Conservation (phyloP, 176 grass and related monocot genomes). For the Lolium rigidum region DNA sequence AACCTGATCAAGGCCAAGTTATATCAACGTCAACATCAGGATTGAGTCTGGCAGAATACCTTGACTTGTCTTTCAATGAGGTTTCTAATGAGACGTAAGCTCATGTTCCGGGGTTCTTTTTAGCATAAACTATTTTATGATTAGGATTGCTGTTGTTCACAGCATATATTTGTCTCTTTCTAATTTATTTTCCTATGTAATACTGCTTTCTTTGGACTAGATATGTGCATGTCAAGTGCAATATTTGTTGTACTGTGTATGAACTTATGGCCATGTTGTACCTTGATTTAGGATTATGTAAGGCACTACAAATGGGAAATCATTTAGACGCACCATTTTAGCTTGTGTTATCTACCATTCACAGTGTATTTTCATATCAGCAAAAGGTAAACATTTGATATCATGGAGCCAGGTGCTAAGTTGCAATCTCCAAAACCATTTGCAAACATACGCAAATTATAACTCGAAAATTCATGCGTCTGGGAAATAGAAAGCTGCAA, state of each 20-base stretch:
- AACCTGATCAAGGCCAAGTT: conserved; percentile 28
- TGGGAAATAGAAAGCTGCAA: neutral
- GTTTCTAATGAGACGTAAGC: conserved; percentile 27
- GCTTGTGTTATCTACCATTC: neutral
- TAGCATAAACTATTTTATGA: conserved; percentile 4
- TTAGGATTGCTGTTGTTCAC: conserved; percentile 23
- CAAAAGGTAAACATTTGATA: neutral
- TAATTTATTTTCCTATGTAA: neutral
- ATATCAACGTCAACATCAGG: conserved; percentile 18
- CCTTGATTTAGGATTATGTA: neutral
- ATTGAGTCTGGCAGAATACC: conserved; percentile 58
- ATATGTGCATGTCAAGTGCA: neutral
- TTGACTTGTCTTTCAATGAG: conserved; percentile 57
- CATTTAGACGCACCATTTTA: neutral
- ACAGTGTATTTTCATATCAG: neutral
- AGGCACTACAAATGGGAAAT: neutral
- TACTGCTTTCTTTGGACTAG: neutral
- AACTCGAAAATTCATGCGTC: neutral
- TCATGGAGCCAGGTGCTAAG: neutral
- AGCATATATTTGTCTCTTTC: neutral
- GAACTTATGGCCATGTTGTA: neutral
- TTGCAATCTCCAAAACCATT: neutral
- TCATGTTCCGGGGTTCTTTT: neutral
- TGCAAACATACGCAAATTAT: neutral
- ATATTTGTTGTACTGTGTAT: neutral